phyloP scores from a whole-genome alignment of 2,329 filamentous ascomycete species.

The Magnaporthiopsis incrustans region DNA sequence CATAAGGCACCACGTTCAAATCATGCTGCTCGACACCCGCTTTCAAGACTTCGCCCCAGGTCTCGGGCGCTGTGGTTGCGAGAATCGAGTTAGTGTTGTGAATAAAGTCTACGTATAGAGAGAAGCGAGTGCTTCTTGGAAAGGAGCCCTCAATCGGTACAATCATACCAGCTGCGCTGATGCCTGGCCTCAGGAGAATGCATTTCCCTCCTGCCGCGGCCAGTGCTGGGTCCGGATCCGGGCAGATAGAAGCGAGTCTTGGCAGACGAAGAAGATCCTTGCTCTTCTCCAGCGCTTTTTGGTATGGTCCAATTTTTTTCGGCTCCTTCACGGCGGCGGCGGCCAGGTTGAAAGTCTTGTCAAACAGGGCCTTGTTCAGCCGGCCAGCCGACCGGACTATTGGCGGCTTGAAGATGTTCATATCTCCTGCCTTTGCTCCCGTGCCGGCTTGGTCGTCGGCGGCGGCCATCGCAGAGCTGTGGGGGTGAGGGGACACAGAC shows the following conservation, averaged over 20 bases:
- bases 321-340: constrained; percentile 72
- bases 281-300: constrained; percentile 56
- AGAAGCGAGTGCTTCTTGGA: not conserved
- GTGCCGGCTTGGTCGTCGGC: not conserved
- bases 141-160: not conserved
- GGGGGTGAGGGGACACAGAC: too few relatives aligned
- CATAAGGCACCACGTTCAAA: constrained; percentile 65
- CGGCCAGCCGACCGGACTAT: constrained; percentile 67
- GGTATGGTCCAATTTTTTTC: constrained; percentile 65
- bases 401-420: constrained; percentile 66
- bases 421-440: constrained; percentile 19
- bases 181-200: constrained; percentile 47
- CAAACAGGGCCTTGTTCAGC: constrained; percentile 79
- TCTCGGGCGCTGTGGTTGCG: constrained; percentile 48
- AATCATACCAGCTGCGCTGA: constrained; percentile 42
- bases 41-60: constrained; percentile 65
- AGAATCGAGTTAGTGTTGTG: too few relatives aligned
- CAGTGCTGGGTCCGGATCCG: constrained; percentile 50
- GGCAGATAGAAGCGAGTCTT: constrained; percentile 53
- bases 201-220: constrained; percentile 52
- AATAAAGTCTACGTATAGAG: too few relatives aligned
- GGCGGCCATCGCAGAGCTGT: not conserved
- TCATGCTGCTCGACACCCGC: constrained; percentile 62
- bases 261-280: constrained; percentile 59
- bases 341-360: constrained; percentile 64